phyloP scores from a whole-genome alignment of 306 rosid species.

The Coriaria nepalensis region DNA sequence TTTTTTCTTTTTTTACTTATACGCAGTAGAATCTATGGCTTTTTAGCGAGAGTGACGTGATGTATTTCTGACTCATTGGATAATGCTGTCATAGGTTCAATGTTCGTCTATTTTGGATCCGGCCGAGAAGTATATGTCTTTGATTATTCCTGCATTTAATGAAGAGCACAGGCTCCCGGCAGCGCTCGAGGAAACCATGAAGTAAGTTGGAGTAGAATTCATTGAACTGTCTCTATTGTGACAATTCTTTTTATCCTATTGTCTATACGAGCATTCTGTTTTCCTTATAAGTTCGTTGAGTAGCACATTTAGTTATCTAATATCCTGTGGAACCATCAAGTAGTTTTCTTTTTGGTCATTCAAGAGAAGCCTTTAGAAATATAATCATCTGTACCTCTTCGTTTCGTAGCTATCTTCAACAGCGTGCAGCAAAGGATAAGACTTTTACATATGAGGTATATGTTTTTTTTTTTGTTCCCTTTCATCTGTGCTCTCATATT shows the following conservation, averaged over 20 bases:
- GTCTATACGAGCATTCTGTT: no score
- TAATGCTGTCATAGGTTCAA: slow-evolving; percentile 36
- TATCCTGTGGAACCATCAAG: neutral
- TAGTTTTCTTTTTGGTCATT: neutral
- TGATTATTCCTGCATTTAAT: slow-evolving; percentile 78
- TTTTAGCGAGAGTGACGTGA: neutral
- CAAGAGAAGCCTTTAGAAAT: no score
- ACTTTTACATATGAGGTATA: slow-evolving; percentile 84
- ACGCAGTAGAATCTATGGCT: neutral
- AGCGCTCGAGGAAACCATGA: slow-evolving; percentile 76
- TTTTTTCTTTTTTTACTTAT: neutral
- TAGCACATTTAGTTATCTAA: neutral
- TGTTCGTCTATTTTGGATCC: slow-evolving; percentile 79
- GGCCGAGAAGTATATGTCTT: slow-evolving; percentile 71
- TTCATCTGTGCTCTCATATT: neutral
- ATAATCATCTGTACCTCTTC: slow-evolving; percentile 14
- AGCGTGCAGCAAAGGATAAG: slow-evolving; percentile 59
- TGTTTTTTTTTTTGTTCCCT: neutral
- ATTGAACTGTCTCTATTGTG: neutral
- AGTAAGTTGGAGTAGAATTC: slow-evolving; percentile 33
- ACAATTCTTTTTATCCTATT: no score
- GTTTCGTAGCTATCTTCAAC: slow-evolving; percentile 73
- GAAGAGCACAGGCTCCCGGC: slow-evolving; percentile 80
- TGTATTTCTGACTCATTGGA: slow-evolving; percentile 12
- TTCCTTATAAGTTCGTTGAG: neutral